Evolutionary conservation across 2,329 filamentous ascomycete genomes (phyloP).

Genomic region (Falciphora oryzae): DNA sequence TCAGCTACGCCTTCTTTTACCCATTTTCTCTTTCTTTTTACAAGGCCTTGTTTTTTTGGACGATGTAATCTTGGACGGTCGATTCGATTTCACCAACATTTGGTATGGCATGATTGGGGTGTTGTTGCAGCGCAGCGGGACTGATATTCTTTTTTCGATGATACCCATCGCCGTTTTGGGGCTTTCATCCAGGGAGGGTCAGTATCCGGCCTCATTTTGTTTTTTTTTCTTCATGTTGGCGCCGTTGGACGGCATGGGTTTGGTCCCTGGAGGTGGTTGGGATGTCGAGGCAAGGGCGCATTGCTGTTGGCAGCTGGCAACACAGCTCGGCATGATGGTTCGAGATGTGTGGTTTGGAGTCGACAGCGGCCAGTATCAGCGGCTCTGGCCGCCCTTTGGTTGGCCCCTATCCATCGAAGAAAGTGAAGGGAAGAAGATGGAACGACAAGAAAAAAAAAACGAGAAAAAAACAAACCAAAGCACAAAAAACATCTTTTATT

Average conservation of each 20-base stretch:
- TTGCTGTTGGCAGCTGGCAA: no score
- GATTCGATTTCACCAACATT: slow-evolving; percentile 14
- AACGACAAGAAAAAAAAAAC: background rate
- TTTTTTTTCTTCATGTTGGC: no score
- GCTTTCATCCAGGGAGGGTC: slow-evolving; percentile 7
- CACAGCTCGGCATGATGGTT: no score
- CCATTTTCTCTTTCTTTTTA: slow-evolving; percentile 16
- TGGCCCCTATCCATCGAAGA: no score
- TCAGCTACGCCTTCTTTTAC: slow-evolving; percentile 15
- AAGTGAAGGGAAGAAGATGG: background rate
- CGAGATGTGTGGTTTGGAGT: no score
- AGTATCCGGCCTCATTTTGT: background rate
- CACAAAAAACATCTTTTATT: slow-evolving; percentile 12
- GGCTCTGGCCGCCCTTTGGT: no score
- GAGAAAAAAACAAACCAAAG: slow-evolving; percentile 11
- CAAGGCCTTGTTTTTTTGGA: slow-evolving; percentile 13
- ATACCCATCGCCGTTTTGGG: slow-evolving; percentile 16
- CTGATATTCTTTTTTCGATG: slow-evolving; percentile 15
- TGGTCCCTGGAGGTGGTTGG: no score
- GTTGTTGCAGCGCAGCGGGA: slow-evolving; percentile 15
- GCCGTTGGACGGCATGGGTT: no score
- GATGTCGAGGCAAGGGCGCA: no score
- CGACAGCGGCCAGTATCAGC: no score
- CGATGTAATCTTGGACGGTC: slow-evolving; percentile 13
- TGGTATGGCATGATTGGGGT: slow-evolving; percentile 18